These are phyloP conservation scores for Aspergillus egyptiacus DNA, from an alignment of 495 filamentous ascomycete species.

Conservation along the genomic window DNA sequence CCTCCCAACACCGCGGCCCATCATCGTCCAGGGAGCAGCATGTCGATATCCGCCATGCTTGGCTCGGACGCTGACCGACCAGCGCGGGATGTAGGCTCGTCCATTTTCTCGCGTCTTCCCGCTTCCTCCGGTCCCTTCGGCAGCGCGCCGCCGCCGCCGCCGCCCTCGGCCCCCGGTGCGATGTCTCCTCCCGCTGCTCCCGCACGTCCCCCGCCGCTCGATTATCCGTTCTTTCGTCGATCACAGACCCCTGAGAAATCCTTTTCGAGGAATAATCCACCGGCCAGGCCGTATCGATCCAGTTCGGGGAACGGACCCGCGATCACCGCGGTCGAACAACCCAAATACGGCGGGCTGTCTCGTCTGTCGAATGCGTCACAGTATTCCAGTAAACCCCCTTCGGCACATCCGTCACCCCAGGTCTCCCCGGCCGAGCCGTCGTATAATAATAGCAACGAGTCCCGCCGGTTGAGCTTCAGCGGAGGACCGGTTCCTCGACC, in stretches of 20 bases:
- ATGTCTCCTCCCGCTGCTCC: conserved; percentile 45
- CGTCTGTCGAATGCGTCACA: conserved; percentile 29
- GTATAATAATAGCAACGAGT: conserved; percentile 23
- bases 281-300: conserved; percentile 37
- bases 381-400: conserved; percentile 37
- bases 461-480: conserved; percentile 38
- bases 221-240: conserved; percentile 58
- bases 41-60: conserved; percentile 96
- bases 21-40: conserved; percentile 65
- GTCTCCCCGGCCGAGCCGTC: conserved; percentile 33
- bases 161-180: conserved; percentile 30
- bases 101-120: conserved; percentile 50
- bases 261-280: conserved; percentile 27
- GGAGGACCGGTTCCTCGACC: conserved; percentile 36
- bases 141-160: conserved; percentile 20
- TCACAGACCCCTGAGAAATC: conserved; percentile 70
- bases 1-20: conserved; percentile 40
- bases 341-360: conserved; percentile 33
- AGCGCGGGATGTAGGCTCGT: conserved; percentile 47
- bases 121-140: conserved; percentile 42
- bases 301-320: conserved; percentile 37
- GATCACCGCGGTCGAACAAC: conserved; percentile 25
- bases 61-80: conserved; percentile 58
- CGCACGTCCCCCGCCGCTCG: conserved; percentile 41
- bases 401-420: conserved; percentile 38